Conservation (phyloP, 1,284 basidiomycete genomes). For the Rhodotorula sp. region DNA sequence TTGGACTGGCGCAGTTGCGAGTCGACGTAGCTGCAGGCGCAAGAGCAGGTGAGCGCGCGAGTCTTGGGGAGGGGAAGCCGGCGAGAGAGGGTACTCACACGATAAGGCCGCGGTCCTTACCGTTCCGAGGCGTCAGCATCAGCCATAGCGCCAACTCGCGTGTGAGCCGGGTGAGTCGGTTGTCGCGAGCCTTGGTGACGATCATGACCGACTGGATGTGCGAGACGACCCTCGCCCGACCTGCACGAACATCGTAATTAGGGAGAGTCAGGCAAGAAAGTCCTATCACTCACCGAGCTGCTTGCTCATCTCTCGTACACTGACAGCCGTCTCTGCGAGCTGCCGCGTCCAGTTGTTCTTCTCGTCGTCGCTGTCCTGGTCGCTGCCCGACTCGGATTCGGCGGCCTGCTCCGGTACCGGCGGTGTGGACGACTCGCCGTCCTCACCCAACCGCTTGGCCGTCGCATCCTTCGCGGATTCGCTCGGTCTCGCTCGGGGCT, state of each 20-base stretch:
- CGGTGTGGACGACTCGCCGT: slow-evolving; percentile 12
- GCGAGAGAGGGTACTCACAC: slow-evolving; percentile 58
- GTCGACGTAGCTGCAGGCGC: slow-evolving; percentile 76
- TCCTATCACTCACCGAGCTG: slow-evolving; percentile 72
- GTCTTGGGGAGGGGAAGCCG: background rate
- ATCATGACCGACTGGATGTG: slow-evolving; percentile 92
- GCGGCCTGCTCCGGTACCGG: background rate
- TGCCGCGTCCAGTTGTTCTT: slow-evolving; percentile 68
- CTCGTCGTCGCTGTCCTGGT: slow-evolving; percentile 63
- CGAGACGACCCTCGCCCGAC: slow-evolving; percentile 84
- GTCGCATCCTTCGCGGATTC: slow-evolving; percentile 15
- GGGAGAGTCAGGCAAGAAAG: background rate
- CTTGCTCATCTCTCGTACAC: slow-evolving; percentile 98
- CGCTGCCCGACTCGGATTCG: slow-evolving; percentile 51
- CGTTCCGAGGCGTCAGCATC: slow-evolving; percentile 71
- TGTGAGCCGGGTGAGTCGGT: slow-evolving; percentile 90
- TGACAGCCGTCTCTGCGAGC: slow-evolving; percentile 93
- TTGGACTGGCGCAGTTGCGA: slow-evolving; percentile 85
- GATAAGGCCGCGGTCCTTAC: slow-evolving; percentile 63
- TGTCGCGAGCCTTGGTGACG: slow-evolving; percentile 97
- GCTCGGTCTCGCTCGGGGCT: slow-evolving; percentile 13
- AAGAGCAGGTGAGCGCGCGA: background rate
- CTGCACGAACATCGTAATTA: slow-evolving; percentile 52
- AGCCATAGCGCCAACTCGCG: slow-evolving; percentile 91
- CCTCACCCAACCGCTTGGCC: background rate